These are phyloP conservation scores for Fusarium sp. DNA, from an alignment of 2,329 filamentous ascomycete genomes.

Conservation along the genomic window DNA sequence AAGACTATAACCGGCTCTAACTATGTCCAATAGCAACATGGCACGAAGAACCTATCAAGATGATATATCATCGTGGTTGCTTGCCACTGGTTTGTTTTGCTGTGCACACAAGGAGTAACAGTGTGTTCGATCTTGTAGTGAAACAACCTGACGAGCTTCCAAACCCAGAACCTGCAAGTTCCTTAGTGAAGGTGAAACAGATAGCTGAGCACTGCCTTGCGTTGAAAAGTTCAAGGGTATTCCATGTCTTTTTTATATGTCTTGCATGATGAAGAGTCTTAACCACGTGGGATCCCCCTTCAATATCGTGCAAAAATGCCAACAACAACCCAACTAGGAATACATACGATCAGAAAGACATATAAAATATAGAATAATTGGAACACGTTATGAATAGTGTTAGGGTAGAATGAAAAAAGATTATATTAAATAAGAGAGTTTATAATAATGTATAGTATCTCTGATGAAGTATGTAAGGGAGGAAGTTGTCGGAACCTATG, in stretches of 20 bases:
- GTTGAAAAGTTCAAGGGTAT: conserved; percentile 15
- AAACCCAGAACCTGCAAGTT: conserved; percentile 7
- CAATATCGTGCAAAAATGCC: too few species aligned
- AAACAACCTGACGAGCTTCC: conserved; percentile 10
- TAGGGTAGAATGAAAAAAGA: too few species aligned
- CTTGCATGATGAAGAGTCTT: conserved; percentile 34
- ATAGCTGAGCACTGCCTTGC: conserved; percentile 1
- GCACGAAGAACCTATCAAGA: neutral
- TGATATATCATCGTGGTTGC: neutral
- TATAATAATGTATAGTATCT: too few species aligned
- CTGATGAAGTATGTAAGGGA: too few species aligned
- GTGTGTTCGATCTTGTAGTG: conserved; percentile 8
- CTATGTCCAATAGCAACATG: neutral
- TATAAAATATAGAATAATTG: too few species aligned
- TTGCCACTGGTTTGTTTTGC: conserved; percentile 5
- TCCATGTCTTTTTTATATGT: conserved; percentile 34
- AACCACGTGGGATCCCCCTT: neutral
- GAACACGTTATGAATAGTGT: too few species aligned
- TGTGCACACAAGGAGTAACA: neutral
- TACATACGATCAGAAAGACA: too few species aligned
- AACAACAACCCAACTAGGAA: too few species aligned
- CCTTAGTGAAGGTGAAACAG: conserved; percentile 5
- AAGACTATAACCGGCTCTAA: neutral
- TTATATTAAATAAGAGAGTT: too few species aligned
- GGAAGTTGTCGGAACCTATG: too few species aligned